Evolutionary conservation across 2,329 filamentous ascomycete species (phyloP), one percentile per base, ranked within the genome.

Genomic region (Amylocarpus encephaloides): DNA sequence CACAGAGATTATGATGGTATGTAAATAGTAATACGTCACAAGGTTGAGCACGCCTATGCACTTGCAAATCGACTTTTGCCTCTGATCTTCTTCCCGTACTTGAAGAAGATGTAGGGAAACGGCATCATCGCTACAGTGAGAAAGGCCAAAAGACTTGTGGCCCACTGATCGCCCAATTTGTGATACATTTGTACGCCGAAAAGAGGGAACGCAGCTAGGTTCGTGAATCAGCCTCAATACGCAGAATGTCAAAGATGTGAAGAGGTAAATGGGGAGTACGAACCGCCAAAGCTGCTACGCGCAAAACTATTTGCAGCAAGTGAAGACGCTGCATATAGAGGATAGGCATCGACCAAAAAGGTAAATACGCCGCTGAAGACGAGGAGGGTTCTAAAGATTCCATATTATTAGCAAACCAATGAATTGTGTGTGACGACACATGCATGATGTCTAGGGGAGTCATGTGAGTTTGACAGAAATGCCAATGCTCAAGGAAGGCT

Each of bases 341-440:
- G 84, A 67, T 91, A 91, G 18, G 85, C 84, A 66, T 89, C 86
- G 59, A 88, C 85, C 68, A 66, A 56, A 70, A 94, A 95, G 11
- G 89, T 94, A 68, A 95, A 95, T 58, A 94, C 81, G 46, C 89
- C 88, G 50, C 81, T 84, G 68, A 88, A 96, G 29, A 86, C 81
- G 51, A 94, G 78, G 53, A 95, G 78, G 48, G 80, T 84, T 46
- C 86, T 88, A 49, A 43, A 53, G 40, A 43, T 54, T 51, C 50
- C 51, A 54, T 7, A 55, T n/a, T 53, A 53, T 65, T 64, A 64
- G 62, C 58, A 59, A 51, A 34, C 43, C 33, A 52, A 47, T 34
- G 47, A 34, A 52, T 54, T 48, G 46, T 33, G 59, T 62, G 44
- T 46, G 35, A 57, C 55, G 36, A 44, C 49, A 59, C 46, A 49